Evolutionary conservation across 331 rosid species (phyloP).

Genomic region (Phaseolus coccineus): DNA sequence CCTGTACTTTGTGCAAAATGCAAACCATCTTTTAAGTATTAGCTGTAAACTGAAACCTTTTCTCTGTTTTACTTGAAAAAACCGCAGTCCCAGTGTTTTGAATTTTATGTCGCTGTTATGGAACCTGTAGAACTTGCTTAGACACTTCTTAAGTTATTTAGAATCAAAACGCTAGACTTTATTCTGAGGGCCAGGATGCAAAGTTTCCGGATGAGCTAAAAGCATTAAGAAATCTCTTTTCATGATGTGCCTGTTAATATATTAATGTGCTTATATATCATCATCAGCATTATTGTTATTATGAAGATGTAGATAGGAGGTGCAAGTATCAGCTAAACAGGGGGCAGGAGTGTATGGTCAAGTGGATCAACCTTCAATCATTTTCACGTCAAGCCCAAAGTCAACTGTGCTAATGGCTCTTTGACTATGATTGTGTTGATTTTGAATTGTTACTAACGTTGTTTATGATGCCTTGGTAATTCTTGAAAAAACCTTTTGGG

Average conservation of each 20-base stretch:
- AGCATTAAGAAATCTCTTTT: conserved; percentile 12
- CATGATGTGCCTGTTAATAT: conserved; percentile 4
- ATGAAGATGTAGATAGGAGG: neutral
- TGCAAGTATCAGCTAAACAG: neutral
- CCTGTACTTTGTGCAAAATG: conserved; percentile 28
- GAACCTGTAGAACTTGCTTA: conserved; percentile 28
- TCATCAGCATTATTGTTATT: neutral
- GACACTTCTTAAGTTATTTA: neutral
- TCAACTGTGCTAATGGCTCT: neutral
- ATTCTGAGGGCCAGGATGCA: neutral
- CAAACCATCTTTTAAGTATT: conserved; percentile 22
- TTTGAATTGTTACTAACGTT: neutral
- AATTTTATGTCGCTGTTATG: neutral
- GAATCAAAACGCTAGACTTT: neutral
- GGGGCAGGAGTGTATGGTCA: neutral
- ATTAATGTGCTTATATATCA: neutral
- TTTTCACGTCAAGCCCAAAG: neutral
- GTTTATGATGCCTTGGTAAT: conserved; percentile 1
- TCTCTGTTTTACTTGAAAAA: neutral
- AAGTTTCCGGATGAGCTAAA: conserved; percentile 8
- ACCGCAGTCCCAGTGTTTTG: neutral
- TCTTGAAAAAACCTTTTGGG: neutral
- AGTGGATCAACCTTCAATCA: neutral
- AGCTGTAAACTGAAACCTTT: neutral
- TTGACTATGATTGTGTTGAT: neutral